Conservation (phyloP, 148 eudicot species). For the Chenopodium formosanum region DNA sequence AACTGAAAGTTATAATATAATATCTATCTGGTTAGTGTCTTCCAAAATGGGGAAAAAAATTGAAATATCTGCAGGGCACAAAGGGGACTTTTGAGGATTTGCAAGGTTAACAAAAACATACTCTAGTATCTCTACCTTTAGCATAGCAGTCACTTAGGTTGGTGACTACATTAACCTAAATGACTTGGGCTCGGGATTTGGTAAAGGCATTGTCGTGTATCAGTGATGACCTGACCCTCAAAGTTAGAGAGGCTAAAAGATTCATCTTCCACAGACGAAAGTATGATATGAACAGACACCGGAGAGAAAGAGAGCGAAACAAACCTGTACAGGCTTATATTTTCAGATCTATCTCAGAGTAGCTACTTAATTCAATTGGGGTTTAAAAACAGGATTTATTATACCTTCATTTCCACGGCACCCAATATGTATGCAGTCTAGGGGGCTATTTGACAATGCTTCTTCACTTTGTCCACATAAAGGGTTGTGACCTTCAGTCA, state of each 20-base stretch:
- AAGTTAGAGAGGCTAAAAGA: neutral
- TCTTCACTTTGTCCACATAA: constrained; percentile 36
- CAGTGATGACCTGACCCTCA: neutral
- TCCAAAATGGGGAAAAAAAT: no score
- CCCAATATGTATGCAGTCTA: constrained; percentile 61
- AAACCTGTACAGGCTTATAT: neutral
- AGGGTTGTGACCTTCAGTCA: constrained; percentile 35
- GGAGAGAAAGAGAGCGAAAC: neutral
- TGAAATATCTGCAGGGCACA: neutral
- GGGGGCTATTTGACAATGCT: constrained; percentile 25
- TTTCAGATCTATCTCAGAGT: neutral
- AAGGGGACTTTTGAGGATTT: neutral
- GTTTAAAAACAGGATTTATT: constrained; percentile 1
- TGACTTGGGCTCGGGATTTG: neutral
- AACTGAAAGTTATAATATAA: neutral
- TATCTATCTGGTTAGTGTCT: neutral
- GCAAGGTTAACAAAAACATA: neutral
- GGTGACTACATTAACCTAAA: neutral
- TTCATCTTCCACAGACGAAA: neutral
- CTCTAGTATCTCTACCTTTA: neutral
- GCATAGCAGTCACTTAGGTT: neutral
- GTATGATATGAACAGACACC: neutral
- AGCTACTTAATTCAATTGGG: neutral
- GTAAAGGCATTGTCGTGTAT: neutral
- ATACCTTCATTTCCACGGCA: constrained; percentile 77